Evolutionary conservation across 2,329 filamentous ascomycete genomes (phyloP), one percentile per base, ranked within the genome.

Genomic region (Alternaria gaisen): DNA sequence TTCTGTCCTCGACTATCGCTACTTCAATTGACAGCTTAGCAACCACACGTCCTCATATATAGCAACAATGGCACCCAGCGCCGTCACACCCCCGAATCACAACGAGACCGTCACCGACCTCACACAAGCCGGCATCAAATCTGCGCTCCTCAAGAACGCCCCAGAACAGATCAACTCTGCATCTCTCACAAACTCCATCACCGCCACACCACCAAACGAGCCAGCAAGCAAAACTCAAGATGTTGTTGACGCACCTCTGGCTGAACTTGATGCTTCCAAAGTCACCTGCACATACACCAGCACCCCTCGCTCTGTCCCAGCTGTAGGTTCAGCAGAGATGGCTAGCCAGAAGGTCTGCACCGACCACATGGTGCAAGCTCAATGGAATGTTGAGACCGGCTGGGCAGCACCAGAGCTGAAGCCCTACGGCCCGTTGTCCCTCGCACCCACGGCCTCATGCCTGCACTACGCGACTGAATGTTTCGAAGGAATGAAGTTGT

Each of bases 391-490:
- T 22, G 76, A 81, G 43, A 75, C 80, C 20, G 93, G 93, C 70
- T 97, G 93, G 93, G 84, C 85, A 38, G 83, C 86, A 2, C 93
- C 93, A 1, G 85, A 90, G 70, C 85, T 96, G 60, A 87, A 88
- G 76, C 91, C 92, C 26, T 95, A 92, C 79, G 91, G 91, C 0
- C 90, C 91, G 11, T 82, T 97, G 54, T 85, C 85, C 64, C 87
- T 97, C 72, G 90, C 92, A 82, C 93, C 93, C 36, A 94, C 90
- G 5, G 91, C 92, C 14, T 91, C 89, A 4, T 88, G 89, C 63
- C 85, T 97, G 61, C 93, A 97, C 84, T 97, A 97, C 80, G 93
- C 92, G 11, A 96, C 92, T 48, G 91, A 94, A 80, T 96, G 93
- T 79, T 97, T 96, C 81, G 93, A 97, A 81, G 93, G 93, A 12